These are phyloP conservation scores for Bruguiera parviflora DNA, from an alignment of 345 rosid genomes.

Conservation along the genomic window DNA sequence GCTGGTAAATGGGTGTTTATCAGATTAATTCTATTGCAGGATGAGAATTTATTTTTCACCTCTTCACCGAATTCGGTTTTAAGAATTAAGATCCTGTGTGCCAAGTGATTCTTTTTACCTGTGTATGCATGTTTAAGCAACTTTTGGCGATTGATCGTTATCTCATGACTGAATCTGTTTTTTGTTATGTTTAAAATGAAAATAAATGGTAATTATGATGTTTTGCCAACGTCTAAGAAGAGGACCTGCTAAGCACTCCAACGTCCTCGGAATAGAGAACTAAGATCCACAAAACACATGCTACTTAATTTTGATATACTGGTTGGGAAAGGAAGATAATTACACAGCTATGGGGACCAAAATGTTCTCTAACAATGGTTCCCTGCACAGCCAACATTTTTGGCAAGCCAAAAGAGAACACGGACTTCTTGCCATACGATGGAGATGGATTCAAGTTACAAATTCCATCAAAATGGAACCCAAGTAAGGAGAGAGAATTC, in stretches of 20 bases:
- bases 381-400: slow-evolving; percentile 80
- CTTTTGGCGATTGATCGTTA: too few relatives aligned
- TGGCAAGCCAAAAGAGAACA: slow-evolving; percentile 84
- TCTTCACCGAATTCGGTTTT: too few relatives aligned
- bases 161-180: too few relatives aligned
- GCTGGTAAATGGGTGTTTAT: slow-evolving; percentile 42
- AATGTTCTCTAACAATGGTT: background rate
- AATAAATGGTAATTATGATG: too few relatives aligned
- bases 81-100: too few relatives aligned
- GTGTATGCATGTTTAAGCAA: too few relatives aligned
- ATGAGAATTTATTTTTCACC: too few relatives aligned
- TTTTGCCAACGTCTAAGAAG: too few relatives aligned
- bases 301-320: too few relatives aligned
- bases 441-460: slow-evolving; percentile 74
- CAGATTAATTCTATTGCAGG: too few relatives aligned
- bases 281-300: background rate
- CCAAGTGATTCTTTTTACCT: too few relatives aligned
- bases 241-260: background rate
- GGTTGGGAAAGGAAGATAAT: background rate
- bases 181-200: too few relatives aligned
- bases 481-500: slow-evolving; percentile 84
- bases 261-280: background rate
- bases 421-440: slow-evolving; percentile 62
- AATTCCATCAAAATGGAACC: slow-evolving; percentile 93
- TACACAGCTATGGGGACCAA: background rate